Conservation (phyloP, 495 filamentous ascomycete genomes). For the Penicillium paxilli region DNA sequence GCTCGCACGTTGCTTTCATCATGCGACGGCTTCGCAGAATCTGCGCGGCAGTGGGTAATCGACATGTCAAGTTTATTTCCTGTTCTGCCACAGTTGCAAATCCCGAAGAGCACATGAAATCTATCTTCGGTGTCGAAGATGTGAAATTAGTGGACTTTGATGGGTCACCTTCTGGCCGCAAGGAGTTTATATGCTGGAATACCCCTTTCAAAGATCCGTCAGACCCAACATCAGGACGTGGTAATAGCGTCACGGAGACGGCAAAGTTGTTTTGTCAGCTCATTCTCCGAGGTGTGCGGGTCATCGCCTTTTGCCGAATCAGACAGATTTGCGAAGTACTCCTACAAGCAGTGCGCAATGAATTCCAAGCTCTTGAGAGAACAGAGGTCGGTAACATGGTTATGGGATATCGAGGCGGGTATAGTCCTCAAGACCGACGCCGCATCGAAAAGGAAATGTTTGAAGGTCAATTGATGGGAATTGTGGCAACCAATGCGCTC, state of each 20-base stretch:
- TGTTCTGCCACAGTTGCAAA: slow-evolving; percentile 98
- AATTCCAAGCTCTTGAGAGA: slow-evolving; percentile 70
- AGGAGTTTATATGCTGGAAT: slow-evolving; percentile 98
- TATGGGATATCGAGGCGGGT: slow-evolving; percentile 96
- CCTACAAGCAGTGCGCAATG: slow-evolving; percentile 74
- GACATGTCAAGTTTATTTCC: slow-evolving; percentile 87
- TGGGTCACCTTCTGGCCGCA: slow-evolving; percentile 88
- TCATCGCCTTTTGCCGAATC: slow-evolving; percentile 92
- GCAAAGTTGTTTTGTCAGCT: slow-evolving; percentile 89
- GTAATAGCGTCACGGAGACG: slow-evolving; percentile 78
- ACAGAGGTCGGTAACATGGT: slow-evolving; percentile 73
- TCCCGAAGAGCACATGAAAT: slow-evolving; percentile 86
- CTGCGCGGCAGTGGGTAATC: slow-evolving; percentile 89
- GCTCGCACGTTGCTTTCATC: slow-evolving; percentile 89
- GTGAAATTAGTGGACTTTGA: slow-evolving; percentile 85
- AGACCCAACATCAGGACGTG: slow-evolving; percentile 84
- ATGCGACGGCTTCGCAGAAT: slow-evolving; percentile 89
- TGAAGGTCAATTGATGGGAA: slow-evolving; percentile 87
- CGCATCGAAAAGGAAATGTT: slow-evolving; percentile 97
- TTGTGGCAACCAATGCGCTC: slow-evolving; percentile 89
- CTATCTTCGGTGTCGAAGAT: slow-evolving; percentile 84
- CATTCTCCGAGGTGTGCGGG: slow-evolving; percentile 81
- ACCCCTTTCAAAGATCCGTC: slow-evolving; percentile 90
- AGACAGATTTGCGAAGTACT: slow-evolving; percentile 86
- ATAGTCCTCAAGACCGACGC: slow-evolving; percentile 90